Evolutionary conservation across 805 yeast genomes (phyloP), one percentile per base, ranked within the genome.

Genomic region (Torulaspora quercuum): DNA sequence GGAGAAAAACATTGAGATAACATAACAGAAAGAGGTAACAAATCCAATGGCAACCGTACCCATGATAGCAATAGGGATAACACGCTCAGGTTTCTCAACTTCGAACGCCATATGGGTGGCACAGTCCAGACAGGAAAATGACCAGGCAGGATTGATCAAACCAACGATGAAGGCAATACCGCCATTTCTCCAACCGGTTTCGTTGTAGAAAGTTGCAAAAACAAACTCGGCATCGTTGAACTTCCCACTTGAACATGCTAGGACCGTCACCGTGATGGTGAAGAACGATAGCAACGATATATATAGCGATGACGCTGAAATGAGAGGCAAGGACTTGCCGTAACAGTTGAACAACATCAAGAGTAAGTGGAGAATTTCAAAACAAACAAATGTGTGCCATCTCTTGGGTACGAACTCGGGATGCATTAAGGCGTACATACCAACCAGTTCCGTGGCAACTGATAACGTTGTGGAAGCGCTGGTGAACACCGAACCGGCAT

Each of bases 81-180:
- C 73, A 33, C 71, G 65, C 49, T 73, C 73, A 4, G 87, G 84
- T 17, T 70, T 64, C 24, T 69, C 63, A 7, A 76, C 75, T 55
- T 80, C 88, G 57, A 80, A 86, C 3, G 85, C 80, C 72, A 80
- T 69, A 49, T 80, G 87, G 5, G 86, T 78, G 2, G 85, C 85
- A 46, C 79, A 75, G 54, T 80, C 88, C 32, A 79, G 63, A 51
- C 86, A 79, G 17, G 79, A 69, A 55, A 80, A 79, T 4, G 82
- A 76, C 83, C 84, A 80, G 30, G 78, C 79, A 6, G 85, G 83
- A 50, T 79, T 80, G 50, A 80, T 74, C 31, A 80, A 60, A 17
- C 87, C 87, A 5, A 78, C 72, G 35, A 80, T 72, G 46, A 79
- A 76, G 0, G 84, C 82, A 54, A 79, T 76, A 8, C 75, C 84